A percentile compares a stretch with the other conserved stretches of the same genome.
Evolutionary conservation across 176 grass and related monocot species (phyloP).

Genomic region (Zoysia japonica): DNA sequence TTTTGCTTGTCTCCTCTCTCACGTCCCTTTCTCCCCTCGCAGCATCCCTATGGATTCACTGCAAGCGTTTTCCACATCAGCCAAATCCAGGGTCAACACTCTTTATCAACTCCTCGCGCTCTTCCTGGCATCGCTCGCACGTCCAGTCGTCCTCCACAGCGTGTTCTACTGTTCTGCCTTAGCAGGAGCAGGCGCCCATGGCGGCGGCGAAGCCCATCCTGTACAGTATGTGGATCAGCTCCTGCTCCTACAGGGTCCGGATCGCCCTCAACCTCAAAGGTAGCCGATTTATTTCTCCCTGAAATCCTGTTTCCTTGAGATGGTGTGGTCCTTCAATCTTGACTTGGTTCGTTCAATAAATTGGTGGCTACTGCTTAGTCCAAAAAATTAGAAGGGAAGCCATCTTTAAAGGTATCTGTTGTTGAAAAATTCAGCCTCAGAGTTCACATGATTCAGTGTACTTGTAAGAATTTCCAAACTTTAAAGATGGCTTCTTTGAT

Average conservation of each 20-base stretch:
- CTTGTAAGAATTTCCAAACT: too few species aligned
- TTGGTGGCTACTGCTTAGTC: neutral
- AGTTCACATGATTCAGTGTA: neutral
- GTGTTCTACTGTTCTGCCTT: neutral
- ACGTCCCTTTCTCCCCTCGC: neutral
- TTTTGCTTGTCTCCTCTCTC: neutral
- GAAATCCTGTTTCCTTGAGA: neutral
- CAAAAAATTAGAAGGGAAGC: neutral
- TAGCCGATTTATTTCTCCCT: slow-evolving; percentile 18
- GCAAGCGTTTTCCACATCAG: neutral
- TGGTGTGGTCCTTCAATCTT: too few species aligned
- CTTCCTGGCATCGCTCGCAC: neutral
- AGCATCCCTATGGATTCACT: neutral
- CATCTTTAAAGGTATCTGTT: neutral
- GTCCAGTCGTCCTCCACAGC: neutral
- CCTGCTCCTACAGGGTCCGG: slow-evolving; percentile 75
- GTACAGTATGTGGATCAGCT: slow-evolving; percentile 68
- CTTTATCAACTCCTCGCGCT: neutral
- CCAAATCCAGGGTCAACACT: neutral
- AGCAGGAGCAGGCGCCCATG: slow-evolving; percentile 11
- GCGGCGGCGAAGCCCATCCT: slow-evolving; percentile 55
- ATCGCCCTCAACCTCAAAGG: slow-evolving; percentile 91
- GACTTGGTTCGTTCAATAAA: neutral
- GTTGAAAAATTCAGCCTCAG: neutral
- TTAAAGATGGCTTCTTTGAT: too few species aligned